Conservation (phyloP, 495 filamentous ascomycete genomes). For the Eremomyces bilateralis region DNA sequence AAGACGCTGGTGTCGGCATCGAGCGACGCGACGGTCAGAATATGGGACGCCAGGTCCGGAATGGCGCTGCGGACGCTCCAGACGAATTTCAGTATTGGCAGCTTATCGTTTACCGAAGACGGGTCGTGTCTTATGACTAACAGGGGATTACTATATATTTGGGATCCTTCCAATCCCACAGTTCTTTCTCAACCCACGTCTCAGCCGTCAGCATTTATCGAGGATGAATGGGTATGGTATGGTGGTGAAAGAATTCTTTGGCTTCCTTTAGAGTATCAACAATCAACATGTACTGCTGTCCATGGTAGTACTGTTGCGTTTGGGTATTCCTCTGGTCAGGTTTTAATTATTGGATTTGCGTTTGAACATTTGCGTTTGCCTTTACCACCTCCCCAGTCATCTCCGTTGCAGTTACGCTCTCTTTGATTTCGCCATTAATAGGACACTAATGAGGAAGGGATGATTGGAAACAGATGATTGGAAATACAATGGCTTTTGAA, state of each 20-base stretch:
- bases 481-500: no score
- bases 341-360: conserved; percentile 1
- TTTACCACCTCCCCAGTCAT: conserved; percentile 1
- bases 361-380: neutral
- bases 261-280: conserved; percentile 2
- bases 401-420: neutral
- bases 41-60: conserved; percentile 45
- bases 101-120: conserved; percentile 2
- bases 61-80: neutral
- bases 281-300: neutral
- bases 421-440: neutral
- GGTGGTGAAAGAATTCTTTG: conserved; percentile 1
- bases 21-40: conserved; percentile 72
- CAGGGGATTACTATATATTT: neutral
- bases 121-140: conserved; percentile 1
- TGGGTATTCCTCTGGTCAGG: conserved; percentile 1
- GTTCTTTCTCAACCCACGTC: neutral
- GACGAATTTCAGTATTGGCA: neutral
- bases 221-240: conserved; percentile 1
- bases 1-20: conserved; percentile 52
- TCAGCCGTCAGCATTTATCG: neutral
- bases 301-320: neutral
- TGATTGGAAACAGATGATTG: no score
- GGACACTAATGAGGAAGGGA: no score
- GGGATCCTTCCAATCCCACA: neutral